Evolutionary conservation across 1,284 basidiomycete genomes (phyloP), one percentile per base, ranked within the genome.

Genomic region (Tilletia horrida): DNA sequence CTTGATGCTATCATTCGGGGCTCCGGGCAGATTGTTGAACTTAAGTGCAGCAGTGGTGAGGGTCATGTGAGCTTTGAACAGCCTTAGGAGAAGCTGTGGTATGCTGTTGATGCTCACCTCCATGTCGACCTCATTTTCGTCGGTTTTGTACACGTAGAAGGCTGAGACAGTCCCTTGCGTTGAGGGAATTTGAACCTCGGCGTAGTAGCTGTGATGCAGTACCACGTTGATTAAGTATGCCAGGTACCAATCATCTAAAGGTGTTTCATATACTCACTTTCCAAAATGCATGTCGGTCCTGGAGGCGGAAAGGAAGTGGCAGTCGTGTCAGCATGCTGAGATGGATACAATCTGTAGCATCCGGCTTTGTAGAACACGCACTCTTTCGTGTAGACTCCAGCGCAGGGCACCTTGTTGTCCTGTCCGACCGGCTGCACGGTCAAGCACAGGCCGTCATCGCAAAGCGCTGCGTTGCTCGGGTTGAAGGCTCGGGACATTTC

Each of bases 131-230:
- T 57, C 64, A 23, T 42, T 42, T 4, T 40, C 27, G 16, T 57
- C 50, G 18, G 40, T 65, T 14, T 45, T 45, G 55, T 65, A 65
- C 11, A 57, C 42, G 52, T 59, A 65, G 23, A 65, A 65, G 31
- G 64, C 64, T n/a, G 64, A 42, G 18, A 65, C 64, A 4, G 50
- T 65, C 50, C 64, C 64, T 6, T 11, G 14, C 16, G 14, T 16
- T n/a, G 35, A 44, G 7, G 52, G 29, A 16, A 59, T 42, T 35
- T 65, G 14, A 23, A 43, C 52, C 55, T 44, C 42, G 21, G 55
- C n/a, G 55, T 65, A 55, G 52, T 65, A 65, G 55, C 55, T 59
- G 50, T 52, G 47, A n/a, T 48, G 18, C 35, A 40, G 11, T 6
- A 40, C 11, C 11, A 40, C 35, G 35, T 18, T 8, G 43, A 44